Evolutionary conservation across 495 filamentous ascomycete genomes (phyloP), one percentile per base, ranked within the genome.

Genomic region (Lepidopterella palustris): DNA sequence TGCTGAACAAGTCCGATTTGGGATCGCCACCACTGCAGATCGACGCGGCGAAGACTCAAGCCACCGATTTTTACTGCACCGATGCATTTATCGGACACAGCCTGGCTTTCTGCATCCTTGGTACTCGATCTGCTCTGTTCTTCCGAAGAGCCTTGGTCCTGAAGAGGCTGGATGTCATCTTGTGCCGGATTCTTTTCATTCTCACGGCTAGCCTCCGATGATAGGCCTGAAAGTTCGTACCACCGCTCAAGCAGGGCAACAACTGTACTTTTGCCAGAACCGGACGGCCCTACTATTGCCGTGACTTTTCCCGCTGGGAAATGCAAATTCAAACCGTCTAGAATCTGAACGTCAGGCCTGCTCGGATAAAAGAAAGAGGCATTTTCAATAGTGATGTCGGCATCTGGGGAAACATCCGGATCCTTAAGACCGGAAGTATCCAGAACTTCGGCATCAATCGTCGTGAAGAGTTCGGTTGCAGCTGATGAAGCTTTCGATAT

Each of bases 1-100:
- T 72, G 70, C 29, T 69, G 68, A 11, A 72, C 70, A 15, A 72
- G 55, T 8, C 65, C 64, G 31, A 72, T 70, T 50, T 71, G 69
- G n/a, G 59, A 47, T 54, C 70, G 48, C 50, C 60, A 68, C 69
- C 69, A 72, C 27, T 65, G 62, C 27, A 66, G 24, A 49, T 72
- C 66, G 15, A 72, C 45, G 2, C 58, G 49, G 20, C 39, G 49
- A 15, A 72, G 25, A 45, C 66, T 53, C 25, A 47, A 20, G n/a
- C 53, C 60, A 35, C 65, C 70, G 56, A 70, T 53, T 21, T 27
- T 58, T 11, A 72, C 56, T 26, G 55, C 6, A 9, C 70, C 70
- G 11, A 51, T 63, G 27, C 60, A 67, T 9, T 57, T 66, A 26
- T 66, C 52, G 5, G 10, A 9, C 6, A 35, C 4, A 18, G 5